Percentiles rank a stretch among this genome's conserved stretches.
These are phyloP conservation scores for Heliocybe sulcata DNA, from an alignment of 1,284 basidiomycete genomes.

Conservation along the genomic window DNA sequence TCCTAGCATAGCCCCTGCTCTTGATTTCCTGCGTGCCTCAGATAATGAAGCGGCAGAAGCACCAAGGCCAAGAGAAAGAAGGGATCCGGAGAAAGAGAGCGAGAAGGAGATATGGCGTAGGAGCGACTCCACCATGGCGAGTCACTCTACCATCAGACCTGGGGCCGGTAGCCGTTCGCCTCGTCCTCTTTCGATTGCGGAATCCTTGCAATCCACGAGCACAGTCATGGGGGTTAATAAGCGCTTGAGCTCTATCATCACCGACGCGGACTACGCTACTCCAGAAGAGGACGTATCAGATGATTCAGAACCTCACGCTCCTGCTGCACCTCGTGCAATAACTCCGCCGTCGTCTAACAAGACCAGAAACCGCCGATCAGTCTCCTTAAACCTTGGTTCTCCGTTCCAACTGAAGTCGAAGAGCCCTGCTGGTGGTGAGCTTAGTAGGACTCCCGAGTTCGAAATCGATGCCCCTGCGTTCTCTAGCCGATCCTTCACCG, in stretches of 20 bases:
- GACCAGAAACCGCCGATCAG: conserved; percentile 48
- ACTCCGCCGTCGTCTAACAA: conserved; percentile 26
- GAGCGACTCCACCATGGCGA: conserved; percentile 64
- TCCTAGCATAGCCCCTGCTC: conserved; percentile 23
- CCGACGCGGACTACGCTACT: conserved; percentile 53
- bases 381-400: conserved; percentile 47
- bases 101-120: conserved; percentile 62
- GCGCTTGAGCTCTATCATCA: conserved; percentile 59
- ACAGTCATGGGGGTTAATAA: conserved; percentile 58
- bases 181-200: conserved; percentile 67
- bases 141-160: conserved; percentile 61
- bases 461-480: background rate
- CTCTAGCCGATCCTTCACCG: background rate
- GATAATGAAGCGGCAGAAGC: conserved; percentile 16
- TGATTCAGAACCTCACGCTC: background rate
- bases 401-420: conserved; percentile 6
- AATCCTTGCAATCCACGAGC: conserved; percentile 62
- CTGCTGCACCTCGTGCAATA: conserved; percentile 1
- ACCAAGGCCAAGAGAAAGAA: conserved; percentile 3
- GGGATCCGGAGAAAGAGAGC: conserved; percentile 23
- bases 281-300: conserved; percentile 36
- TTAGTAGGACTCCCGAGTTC: background rate
- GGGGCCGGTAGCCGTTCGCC: conserved; percentile 42
- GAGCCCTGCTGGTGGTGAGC: background rate
- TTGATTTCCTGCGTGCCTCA: conserved; percentile 23